Conservation (phyloP, 495 filamentous ascomycete genomes). For the Talaromyces thailandensis region DNA sequence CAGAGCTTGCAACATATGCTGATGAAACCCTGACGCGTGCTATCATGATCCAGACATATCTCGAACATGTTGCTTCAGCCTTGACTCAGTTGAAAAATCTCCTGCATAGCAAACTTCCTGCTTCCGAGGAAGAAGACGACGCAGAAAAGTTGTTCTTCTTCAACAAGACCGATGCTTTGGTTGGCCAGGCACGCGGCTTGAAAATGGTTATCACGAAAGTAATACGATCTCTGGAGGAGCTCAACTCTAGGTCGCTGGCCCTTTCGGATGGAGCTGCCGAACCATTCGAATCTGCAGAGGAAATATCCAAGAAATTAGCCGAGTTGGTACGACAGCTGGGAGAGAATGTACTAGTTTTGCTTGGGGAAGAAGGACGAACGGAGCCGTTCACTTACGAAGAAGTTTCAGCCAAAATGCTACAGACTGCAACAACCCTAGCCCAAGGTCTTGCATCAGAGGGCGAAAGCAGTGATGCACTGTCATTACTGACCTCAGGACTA, state of each 20-base stretch:
- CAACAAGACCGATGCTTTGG: slow-evolving; percentile 61
- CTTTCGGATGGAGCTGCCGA: slow-evolving; percentile 47
- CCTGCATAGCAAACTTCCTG: slow-evolving; percentile 49
- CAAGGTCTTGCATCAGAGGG: slow-evolving; percentile 19
- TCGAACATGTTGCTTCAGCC: slow-evolving; percentile 67
- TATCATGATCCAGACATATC: slow-evolving; percentile 71
- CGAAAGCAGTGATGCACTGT: slow-evolving; percentile 54
- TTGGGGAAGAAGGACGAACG: slow-evolving; percentile 66
- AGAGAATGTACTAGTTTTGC: slow-evolving; percentile 49
- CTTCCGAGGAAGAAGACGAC: slow-evolving; percentile 33
- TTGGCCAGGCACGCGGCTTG: slow-evolving; percentile 66
- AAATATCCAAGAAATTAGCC: slow-evolving; percentile 55
- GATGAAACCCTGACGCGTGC: slow-evolving; percentile 67
- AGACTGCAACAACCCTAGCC: slow-evolving; percentile 33
- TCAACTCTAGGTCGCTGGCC: slow-evolving; percentile 68
- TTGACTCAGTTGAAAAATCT: slow-evolving; percentile 54
- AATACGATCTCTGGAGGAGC: slow-evolving; percentile 65
- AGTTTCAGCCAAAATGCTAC: slow-evolving; percentile 51
- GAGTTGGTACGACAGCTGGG: slow-evolving; percentile 59
- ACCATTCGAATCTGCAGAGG: slow-evolving; percentile 53
- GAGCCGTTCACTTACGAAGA: slow-evolving; percentile 59
- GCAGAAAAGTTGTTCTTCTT: slow-evolving; percentile 58
- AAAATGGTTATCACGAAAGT: slow-evolving; percentile 82
- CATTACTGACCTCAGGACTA: slow-evolving; percentile 57
- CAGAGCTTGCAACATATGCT: slow-evolving; percentile 65